Evolutionary conservation across 176 grass and related monocot species (phyloP).

Genomic region (Dendrocalamus sinicus): DNA sequence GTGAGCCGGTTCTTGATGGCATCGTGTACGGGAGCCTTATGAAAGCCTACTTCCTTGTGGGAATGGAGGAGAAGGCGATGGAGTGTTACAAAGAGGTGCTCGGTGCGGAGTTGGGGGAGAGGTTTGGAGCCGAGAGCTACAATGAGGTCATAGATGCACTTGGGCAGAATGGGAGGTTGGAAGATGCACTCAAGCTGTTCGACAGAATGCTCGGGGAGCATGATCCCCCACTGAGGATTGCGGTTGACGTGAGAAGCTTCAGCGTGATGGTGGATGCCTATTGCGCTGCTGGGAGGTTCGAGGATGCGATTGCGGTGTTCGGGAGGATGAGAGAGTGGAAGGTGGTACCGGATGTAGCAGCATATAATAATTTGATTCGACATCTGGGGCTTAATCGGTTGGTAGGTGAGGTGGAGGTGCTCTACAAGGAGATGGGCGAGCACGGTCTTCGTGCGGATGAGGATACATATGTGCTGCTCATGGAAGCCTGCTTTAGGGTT

Average conservation of each 20-base stretch:
- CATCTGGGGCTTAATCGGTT: conserved; percentile 56
- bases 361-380: conserved; percentile 81
- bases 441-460: conserved; percentile 44
- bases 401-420: conserved; percentile 52
- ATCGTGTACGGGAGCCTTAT: conserved; percentile 80
- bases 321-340: conserved; percentile 68
- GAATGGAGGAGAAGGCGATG: conserved; percentile 76
- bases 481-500: conserved; percentile 62
- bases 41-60: conserved; percentile 73
- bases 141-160: conserved; percentile 59
- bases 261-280: conserved; percentile 79
- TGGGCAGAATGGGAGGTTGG: conserved; percentile 66
- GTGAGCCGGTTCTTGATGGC: conserved; percentile 54
- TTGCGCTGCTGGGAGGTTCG: conserved; percentile 61
- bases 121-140: conserved; percentile 60
- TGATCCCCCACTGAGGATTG: conserved; percentile 58
- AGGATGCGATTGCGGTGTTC: conserved; percentile 64
- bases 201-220: conserved; percentile 82
- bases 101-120: conserved; percentile 47
- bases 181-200: conserved; percentile 68
- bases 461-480: conserved; percentile 68
- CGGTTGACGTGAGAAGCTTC: conserved; percentile 69
- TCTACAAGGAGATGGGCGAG: conserved; percentile 63
- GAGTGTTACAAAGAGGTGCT: conserved; percentile 57
- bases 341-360: conserved; percentile 52